Evolutionary conservation across 2,329 filamentous ascomycete species (phyloP).

Genomic region (Talaromyces sp.): DNA sequence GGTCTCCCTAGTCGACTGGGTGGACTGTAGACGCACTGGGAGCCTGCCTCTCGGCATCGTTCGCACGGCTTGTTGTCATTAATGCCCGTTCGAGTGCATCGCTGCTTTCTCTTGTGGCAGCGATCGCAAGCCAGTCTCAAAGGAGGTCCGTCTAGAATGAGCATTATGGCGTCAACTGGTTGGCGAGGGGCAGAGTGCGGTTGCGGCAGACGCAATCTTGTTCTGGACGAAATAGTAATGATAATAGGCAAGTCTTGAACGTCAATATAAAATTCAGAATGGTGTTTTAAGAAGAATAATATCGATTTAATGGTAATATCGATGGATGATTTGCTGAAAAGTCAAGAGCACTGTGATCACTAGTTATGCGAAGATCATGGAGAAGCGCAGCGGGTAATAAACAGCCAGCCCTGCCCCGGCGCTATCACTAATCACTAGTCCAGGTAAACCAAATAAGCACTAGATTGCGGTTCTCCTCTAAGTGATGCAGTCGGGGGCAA

Average conservation of each 20-base stretch:
- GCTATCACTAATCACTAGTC: background rate
- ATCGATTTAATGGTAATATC: background rate
- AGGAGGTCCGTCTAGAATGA: background rate
- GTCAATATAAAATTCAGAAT: background rate
- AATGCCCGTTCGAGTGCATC: background rate
- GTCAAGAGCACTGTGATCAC: background rate
- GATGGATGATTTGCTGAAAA: background rate
- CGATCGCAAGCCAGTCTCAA: conserved; percentile 5
- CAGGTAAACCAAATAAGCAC: background rate
- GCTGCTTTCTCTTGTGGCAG: conserved; percentile 8
- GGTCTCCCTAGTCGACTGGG: conserved; percentile 6
- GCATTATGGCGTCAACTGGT: background rate
- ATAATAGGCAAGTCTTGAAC: background rate
- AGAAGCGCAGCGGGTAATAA: background rate
- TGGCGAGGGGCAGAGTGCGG: background rate
- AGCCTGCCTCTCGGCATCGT: conserved; percentile 5
- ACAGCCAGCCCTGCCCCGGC: background rate
- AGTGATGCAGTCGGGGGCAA: background rate
- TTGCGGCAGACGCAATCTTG: background rate
- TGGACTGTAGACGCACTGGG: conserved; percentile 7
- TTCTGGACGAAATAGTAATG: background rate
- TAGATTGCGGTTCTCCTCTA: background rate
- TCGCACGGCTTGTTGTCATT: conserved; percentile 1
- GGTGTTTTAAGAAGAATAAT: background rate
- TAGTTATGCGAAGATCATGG: background rate